Evolutionary conservation across 2,329 filamentous ascomycete species (phyloP).

Genomic region (Arthroderma uncinatum): DNA sequence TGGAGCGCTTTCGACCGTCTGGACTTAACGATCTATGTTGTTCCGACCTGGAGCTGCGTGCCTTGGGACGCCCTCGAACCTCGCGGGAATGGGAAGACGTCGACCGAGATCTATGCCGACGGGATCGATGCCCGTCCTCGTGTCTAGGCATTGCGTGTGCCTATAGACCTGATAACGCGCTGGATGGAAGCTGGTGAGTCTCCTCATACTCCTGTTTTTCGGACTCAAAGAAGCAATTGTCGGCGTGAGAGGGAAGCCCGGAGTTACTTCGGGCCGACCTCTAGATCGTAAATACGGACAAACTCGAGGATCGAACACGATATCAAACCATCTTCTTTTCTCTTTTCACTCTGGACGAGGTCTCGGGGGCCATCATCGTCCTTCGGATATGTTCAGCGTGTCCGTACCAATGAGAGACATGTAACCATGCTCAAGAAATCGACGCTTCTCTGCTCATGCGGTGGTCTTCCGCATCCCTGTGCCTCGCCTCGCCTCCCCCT

Average conservation of each 20-base stretch:
- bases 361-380: no score
- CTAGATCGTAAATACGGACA: no score
- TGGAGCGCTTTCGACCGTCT: slow-evolving; percentile 7
- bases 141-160: neutral
- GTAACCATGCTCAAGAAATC: slow-evolving; percentile 40
- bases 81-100: neutral
- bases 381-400: no score
- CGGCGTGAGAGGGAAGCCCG: neutral
- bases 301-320: no score
- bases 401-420: no score
- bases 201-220: neutral
- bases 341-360: no score
- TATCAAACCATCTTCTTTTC: no score
- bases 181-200: neutral
- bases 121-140: slow-evolving; percentile 1
- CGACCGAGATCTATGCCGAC: neutral
- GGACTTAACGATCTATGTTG: slow-evolving; percentile 7
- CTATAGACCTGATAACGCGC: no score
- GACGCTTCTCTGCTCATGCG: slow-evolving; percentile 28
- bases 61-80: neutral
- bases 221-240: neutral
- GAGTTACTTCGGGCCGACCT: neutral
- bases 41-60: slow-evolving; percentile 2
- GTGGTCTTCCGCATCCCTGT: slow-evolving; percentile 28
- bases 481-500: slow-evolving; percentile 19